Percentiles rank a stretch among this genome's conserved stretches.
These are phyloP conservation scores for Nyssa sinensis DNA, from an alignment of 148 eudicot species.

Conservation along the genomic window DNA sequence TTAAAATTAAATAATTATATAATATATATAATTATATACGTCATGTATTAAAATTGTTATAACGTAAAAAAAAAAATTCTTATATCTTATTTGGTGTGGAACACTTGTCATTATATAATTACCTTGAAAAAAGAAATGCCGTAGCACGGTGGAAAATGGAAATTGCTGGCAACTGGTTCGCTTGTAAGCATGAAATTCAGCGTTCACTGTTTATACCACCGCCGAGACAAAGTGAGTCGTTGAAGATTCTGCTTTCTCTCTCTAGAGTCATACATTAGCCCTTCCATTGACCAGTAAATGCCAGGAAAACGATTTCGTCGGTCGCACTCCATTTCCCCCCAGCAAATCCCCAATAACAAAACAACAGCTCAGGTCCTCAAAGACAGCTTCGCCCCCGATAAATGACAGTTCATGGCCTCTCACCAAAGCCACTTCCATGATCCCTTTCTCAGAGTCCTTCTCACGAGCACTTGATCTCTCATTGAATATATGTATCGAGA, in stretches of 20 bases:
- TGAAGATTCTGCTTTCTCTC: not conserved
- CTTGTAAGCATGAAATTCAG: no score
- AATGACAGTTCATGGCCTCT: not conserved
- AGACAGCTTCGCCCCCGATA: not conserved
- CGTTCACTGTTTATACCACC: not conserved
- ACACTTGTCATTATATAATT: no score
- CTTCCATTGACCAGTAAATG: not conserved
- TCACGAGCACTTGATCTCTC: not conserved
- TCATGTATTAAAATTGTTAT: no score
- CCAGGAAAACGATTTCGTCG: constrained; percentile 10
- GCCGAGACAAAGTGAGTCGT: not conserved
- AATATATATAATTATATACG: no score
- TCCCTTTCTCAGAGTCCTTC: not conserved
- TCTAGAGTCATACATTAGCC: not conserved
- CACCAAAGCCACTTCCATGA: no score
- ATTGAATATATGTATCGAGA: not conserved
- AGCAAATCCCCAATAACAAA: not conserved
- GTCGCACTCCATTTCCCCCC: constrained; percentile 10
- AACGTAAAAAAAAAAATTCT: no score
- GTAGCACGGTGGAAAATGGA: no score
- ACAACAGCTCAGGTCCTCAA: not conserved
- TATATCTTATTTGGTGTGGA: no score
- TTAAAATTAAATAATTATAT: no score
- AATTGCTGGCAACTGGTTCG: no score
- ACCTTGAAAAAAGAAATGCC: no score